Evolutionary conservation across 2,329 filamentous ascomycete genomes (phyloP).

Genomic region (Fusarium gaditjirri): DNA sequence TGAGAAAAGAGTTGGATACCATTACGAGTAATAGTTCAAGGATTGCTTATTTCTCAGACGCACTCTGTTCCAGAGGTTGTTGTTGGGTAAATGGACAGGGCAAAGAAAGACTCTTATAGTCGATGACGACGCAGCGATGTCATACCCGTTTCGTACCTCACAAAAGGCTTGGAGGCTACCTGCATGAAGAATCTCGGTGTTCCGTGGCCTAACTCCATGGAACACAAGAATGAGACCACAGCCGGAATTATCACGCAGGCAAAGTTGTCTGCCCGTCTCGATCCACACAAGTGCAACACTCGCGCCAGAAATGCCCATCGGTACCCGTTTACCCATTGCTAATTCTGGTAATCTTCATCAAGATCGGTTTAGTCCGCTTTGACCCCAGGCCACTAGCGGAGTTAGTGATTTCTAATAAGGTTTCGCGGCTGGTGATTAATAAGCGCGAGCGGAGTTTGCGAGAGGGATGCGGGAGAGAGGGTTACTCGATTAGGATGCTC

Average conservation of each 20-base stretch:
- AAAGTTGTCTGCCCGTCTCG: not conserved
- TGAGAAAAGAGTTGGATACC: not conserved
- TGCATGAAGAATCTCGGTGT: not conserved
- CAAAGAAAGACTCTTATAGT: not conserved
- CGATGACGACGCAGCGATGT: not conserved
- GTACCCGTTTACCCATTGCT: not conserved
- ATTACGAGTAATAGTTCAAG: not conserved
- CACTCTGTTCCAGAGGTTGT: not conserved
- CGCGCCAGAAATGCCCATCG: not conserved
- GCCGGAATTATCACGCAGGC: not conserved
- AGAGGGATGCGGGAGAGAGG: not conserved
- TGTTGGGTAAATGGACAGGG: not conserved
- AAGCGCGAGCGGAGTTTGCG: not conserved
- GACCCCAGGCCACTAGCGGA: not conserved
- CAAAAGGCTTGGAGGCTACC: not conserved
- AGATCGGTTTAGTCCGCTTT: not conserved
- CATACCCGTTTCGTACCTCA: not conserved
- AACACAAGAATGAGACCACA: not conserved
- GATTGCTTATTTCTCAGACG: accelerated
- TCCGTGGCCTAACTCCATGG: not conserved
- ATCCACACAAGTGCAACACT: not conserved
- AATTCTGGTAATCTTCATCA: not conserved
- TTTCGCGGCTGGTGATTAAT: not conserved
- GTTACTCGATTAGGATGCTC: not conserved
- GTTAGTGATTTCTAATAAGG: not conserved